Evolutionary conservation across 1,284 basidiomycete species (phyloP).

Genomic region (Heterobasidion irregulare): DNA sequence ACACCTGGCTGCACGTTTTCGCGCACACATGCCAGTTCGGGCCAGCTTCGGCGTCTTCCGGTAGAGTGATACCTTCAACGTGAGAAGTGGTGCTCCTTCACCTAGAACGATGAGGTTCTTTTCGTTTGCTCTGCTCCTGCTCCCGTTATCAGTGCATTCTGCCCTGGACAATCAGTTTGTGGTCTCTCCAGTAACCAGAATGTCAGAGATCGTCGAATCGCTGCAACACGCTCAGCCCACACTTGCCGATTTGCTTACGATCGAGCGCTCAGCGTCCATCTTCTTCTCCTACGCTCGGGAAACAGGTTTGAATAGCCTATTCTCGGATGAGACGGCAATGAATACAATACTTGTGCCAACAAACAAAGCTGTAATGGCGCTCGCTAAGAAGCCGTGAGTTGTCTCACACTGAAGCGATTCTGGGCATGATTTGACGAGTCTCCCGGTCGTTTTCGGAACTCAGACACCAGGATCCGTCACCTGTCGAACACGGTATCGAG

Average conservation of each 20-base stretch:
- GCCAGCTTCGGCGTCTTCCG: too few species aligned
- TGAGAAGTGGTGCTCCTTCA: too few species aligned
- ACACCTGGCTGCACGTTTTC: too few species aligned
- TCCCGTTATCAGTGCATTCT: slow-evolving; percentile 22
- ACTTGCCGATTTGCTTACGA: slow-evolving; percentile 65
- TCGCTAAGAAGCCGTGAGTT: slow-evolving; percentile 66
- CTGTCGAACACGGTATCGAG: slow-evolving; percentile 33
- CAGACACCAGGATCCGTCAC: slow-evolving; percentile 48
- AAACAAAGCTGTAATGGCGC: slow-evolving; percentile 75
- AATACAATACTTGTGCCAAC: slow-evolving; percentile 64
- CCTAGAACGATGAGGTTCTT: slow-evolving; percentile 13
- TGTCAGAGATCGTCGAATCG: slow-evolving; percentile 5
- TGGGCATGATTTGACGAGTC: neutral
- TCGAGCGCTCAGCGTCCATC: slow-evolving; percentile 63
- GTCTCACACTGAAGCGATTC: neutral
- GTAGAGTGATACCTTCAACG: too few species aligned
- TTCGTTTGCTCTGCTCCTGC: slow-evolving; percentile 17
- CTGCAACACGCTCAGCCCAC: slow-evolving; percentile 31
- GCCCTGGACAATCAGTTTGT: slow-evolving; percentile 23
- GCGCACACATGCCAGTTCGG: too few species aligned
- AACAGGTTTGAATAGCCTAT: slow-evolving; percentile 43
- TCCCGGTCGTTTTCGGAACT: neutral
- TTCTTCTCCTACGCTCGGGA: slow-evolving; percentile 78
- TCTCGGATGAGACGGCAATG: slow-evolving; percentile 29
- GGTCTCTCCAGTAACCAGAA: slow-evolving; percentile 11